Conservation (phyloP, 2,329 filamentous ascomycete genomes). For the Exophiala xenobiotica region DNA sequence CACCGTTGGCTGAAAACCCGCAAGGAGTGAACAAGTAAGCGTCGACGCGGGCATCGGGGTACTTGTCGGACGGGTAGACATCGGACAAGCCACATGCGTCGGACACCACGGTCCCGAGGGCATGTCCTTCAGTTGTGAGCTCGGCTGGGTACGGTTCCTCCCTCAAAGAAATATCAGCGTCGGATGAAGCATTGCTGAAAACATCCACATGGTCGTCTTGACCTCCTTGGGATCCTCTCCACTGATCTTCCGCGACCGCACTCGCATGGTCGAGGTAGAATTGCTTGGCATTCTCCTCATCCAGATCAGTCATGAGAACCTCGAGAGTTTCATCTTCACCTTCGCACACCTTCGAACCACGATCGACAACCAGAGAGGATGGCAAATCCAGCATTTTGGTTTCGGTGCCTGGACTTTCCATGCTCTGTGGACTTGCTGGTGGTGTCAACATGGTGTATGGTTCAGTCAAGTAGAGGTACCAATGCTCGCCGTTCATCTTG, state of each 20-base stretch:
- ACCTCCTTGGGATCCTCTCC: conserved; percentile 69
- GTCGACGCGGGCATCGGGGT: conserved; percentile 90
- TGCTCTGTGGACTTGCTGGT: conserved; percentile 66
- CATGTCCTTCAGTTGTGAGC: conserved; percentile 88
- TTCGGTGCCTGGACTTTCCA: conserved; percentile 52
- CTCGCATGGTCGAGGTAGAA: conserved; percentile 79
- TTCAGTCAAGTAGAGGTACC: conserved; percentile 96
- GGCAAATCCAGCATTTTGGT: conserved; percentile 61
- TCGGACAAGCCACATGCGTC: conserved; percentile 84
- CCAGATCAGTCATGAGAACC: conserved; percentile 67
- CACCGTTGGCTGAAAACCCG: conserved; percentile 95
- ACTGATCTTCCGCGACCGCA: conserved; percentile 81
- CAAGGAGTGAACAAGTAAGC: conserved; percentile 96
- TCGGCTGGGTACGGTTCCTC: conserved; percentile 66
- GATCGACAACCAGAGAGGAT: conserved; percentile 30
- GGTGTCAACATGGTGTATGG: conserved; percentile 78
- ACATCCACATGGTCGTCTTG: conserved; percentile 64
- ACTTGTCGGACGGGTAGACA: conserved; percentile 81
- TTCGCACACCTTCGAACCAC: conserved; percentile 30
- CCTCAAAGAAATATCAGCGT: conserved; percentile 58
- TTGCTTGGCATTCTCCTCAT: conserved; percentile 64
- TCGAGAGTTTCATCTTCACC: conserved; percentile 56
- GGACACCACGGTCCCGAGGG: conserved; percentile 87
- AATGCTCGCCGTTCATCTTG: conserved; percentile 99
- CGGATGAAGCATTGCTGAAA: conserved; percentile 71